Base-by-base conservation (phyloP, 2,329 filamentous ascomycete genomes). In the Aphanoascus verrucosus region DNA sequence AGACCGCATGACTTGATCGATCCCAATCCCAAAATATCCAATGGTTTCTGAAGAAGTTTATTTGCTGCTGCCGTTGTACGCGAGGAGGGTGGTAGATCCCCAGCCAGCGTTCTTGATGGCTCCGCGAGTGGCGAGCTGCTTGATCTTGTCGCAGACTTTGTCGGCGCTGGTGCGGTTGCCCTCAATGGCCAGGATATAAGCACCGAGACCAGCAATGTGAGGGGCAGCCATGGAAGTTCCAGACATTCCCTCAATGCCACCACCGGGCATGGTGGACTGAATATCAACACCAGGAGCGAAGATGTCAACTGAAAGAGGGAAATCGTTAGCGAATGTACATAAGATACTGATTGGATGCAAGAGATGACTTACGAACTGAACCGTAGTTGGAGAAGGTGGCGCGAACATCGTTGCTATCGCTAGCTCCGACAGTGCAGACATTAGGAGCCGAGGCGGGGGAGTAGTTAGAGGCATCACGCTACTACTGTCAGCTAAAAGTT, bases 281-380 rank as follows among this genome's bases (percentile, higher is more conserved):
- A 82, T 73, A 58, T 73, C 59, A 58, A 75, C 70, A 42, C 79
- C 79, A 1, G 79, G 78, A 9, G 77, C 79, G 60, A 77, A 81
- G 61, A 82, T 67, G 61, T 81, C 78, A 46, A 80, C 72, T 57
- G 35, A 31, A 41, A 45, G 23, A 6, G 19, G 17, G 17, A 3
- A 15, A 38, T 37, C 19, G 20, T 53, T 15, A 50, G 45, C 20
- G 44, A 3, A n/a, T 23, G 38, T 7, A 32, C 17, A 6, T 20
- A 15, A 3, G 12, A 48, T 1, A 40, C 1, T 11, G 15, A 14
- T 5, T 15, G 2, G 20, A 37, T 43, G 40, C 12, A 12, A 23
- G 17, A 9, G 3, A 40, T 49, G 12, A 53, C 56, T 56, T 57
- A 59, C 58, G 38, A 60, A 77, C 76, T 28, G 57, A 52, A 28